Percentiles rank a stretch among this genome's conserved stretches.
Conservation (phyloP, 768 basidiomycete genomes). For the Pseudohyphozyma bogoriensis region DNA sequence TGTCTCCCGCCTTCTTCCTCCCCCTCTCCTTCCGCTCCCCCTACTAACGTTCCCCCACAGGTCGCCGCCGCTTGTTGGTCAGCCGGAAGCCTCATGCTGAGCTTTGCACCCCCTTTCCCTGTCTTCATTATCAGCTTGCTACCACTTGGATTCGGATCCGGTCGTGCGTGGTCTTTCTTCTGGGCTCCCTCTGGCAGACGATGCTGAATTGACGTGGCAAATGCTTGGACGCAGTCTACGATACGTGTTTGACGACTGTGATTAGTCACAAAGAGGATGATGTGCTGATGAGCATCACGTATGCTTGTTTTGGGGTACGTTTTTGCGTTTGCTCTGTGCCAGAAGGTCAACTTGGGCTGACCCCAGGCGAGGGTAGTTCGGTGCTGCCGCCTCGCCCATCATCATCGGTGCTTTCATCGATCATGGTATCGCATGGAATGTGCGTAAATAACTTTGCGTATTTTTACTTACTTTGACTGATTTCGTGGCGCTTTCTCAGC, state of each 20-base stretch:
- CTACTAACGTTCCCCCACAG: too few species aligned
- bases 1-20: too few species aligned
- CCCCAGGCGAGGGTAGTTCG: conserved; percentile 11
- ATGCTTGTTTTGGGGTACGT: conserved; percentile 14
- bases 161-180: too few species aligned
- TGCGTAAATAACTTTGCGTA: neutral
- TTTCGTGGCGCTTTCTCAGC: neutral
- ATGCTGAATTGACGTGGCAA: too few species aligned
- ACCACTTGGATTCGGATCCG: conserved; percentile 22
- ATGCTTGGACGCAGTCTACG: too few species aligned
- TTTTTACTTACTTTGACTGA: neutral
- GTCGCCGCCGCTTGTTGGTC: conserved; percentile 2
- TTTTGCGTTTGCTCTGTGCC: neutral
- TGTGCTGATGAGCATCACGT: conserved; percentile 12
- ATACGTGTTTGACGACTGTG: conserved; percentile 16
- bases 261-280: conserved; percentile 24
- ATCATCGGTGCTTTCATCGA: conserved; percentile 27
- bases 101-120: conserved; percentile 19
- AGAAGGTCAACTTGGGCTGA: neutral
- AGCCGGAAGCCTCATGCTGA: conserved; percentile 12
- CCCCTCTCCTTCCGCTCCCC: neutral
- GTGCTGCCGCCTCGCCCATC: conserved; percentile 22
- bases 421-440: conserved; percentile 10
- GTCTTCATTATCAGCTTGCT: conserved; percentile 18
- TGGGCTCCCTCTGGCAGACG: too few species aligned